Percentiles rank a stretch among this genome's conserved stretches.
Evolutionary conservation across 1,139 yeast species (phyloP).

Genomic region (Sporopachydermia cereana): DNA sequence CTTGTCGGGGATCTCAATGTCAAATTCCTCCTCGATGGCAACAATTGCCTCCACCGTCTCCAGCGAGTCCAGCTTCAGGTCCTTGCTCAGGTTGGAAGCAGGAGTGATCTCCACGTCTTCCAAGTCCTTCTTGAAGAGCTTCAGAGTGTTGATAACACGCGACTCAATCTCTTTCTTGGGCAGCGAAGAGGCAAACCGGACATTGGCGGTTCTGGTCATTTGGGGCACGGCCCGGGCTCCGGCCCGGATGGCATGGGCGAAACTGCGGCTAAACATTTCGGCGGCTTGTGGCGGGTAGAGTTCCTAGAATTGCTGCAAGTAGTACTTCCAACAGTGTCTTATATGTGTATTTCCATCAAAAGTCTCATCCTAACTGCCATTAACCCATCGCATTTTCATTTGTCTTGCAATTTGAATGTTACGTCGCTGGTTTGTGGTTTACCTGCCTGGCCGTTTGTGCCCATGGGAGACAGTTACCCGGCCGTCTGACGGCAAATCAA

Average conservation of each 20-base stretch:
- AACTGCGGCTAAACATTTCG: slow-evolving; percentile 2
- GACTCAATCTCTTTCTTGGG: slow-evolving; percentile 18
- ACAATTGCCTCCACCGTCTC: slow-evolving; percentile 64
- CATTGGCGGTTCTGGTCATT: background rate
- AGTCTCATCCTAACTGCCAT: too few species aligned
- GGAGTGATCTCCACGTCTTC: slow-evolving; percentile 17
- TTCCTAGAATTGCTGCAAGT: too few species aligned
- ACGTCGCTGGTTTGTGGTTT: background rate
- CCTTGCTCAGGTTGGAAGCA: slow-evolving; percentile 25
- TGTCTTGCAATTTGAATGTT: too few species aligned
- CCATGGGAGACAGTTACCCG: background rate
- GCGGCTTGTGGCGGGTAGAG: too few species aligned
- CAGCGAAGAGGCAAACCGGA: slow-evolving; percentile 9
- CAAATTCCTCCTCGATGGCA: slow-evolving; percentile 63
- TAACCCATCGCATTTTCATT: too few species aligned
- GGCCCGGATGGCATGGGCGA: background rate
- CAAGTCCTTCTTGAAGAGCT: slow-evolving; percentile 17
- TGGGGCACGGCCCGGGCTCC: background rate
- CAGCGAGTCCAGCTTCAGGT: slow-evolving; percentile 57
- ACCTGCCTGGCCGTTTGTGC: background rate
- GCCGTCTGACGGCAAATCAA: slow-evolving; percentile 1
- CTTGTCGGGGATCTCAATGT: slow-evolving; percentile 54
- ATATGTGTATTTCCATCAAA: too few species aligned
- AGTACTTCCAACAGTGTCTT: too few species aligned
- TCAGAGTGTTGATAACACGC: slow-evolving; percentile 18